Percentiles rank a stretch among this genome's conserved stretches.
Evolutionary conservation across 768 basidiomycete species (phyloP).

Genomic region (Lactarius akahatsu): DNA sequence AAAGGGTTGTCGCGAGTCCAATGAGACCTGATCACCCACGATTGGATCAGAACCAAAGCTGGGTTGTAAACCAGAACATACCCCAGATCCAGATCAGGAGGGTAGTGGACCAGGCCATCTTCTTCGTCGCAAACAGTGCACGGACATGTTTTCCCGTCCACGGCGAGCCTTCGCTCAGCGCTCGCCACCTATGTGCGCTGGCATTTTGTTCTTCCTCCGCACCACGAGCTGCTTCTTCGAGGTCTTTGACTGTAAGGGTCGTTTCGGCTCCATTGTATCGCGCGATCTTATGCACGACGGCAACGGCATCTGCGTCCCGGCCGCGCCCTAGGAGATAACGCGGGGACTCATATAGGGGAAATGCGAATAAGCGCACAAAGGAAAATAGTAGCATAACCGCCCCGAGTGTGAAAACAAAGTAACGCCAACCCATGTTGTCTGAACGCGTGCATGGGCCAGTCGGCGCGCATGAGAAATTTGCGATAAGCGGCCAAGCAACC

Average conservation of each 20-base stretch:
- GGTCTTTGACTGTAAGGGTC: slow-evolving; percentile 45
- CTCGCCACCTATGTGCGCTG: slow-evolving; percentile 25
- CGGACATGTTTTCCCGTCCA: slow-evolving; percentile 48
- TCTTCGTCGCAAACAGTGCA: slow-evolving; percentile 60
- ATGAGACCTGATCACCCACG: slow-evolving; percentile 33
- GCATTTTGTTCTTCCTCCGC: slow-evolving; percentile 21
- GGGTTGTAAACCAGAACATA: slow-evolving; percentile 34
- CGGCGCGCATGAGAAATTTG: slow-evolving; percentile 50
- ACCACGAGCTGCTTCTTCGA: slow-evolving; percentile 37
- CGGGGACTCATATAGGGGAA: slow-evolving; percentile 56
- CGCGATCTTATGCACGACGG: slow-evolving; percentile 49
- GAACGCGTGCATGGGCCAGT: slow-evolving; percentile 40
- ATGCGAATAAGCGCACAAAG: slow-evolving; percentile 51
- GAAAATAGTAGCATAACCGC: slow-evolving; percentile 54
- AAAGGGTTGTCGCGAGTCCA: slow-evolving; percentile 39
- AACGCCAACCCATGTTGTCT: slow-evolving; percentile 66
- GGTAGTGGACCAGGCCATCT: slow-evolving; percentile 64
- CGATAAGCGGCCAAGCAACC: slow-evolving; percentile 61
- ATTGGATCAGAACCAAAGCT: background rate
- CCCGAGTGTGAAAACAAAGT: slow-evolving; percentile 54
- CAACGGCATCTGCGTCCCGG: slow-evolving; percentile 50
- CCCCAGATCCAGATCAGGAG: slow-evolving; percentile 50
- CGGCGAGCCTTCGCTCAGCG: slow-evolving; percentile 44
- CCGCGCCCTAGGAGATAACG: slow-evolving; percentile 57
- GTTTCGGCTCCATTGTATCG: slow-evolving; percentile 47